Percentiles rank a stretch among this genome's conserved stretches.
phyloP scores from a whole-genome alignment of 2,329 filamentous ascomycete species.

The Pseudocercospora macadamiae region DNA sequence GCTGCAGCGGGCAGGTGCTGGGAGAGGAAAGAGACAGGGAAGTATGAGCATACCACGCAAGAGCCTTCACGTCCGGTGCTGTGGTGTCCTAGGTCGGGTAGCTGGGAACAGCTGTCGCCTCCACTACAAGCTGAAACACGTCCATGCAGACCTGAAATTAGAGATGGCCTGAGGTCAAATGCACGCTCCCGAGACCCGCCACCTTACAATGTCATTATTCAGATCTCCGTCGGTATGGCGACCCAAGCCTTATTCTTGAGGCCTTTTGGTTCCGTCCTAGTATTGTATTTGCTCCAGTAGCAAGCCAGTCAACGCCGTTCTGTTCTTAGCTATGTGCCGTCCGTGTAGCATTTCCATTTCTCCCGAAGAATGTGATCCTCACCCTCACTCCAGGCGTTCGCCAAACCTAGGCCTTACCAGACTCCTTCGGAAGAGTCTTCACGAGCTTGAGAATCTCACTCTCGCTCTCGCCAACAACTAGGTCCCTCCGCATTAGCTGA shows the following conservation, averaged over 20 bases:
- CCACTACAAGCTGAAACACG: not conserved
- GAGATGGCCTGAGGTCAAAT: not conserved
- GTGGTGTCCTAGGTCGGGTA: too few relatives aligned
- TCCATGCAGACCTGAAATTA: not conserved
- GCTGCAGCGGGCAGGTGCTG: slow-evolving; percentile 15
- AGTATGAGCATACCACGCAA: slow-evolving; percentile 2
- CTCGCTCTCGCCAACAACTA: slow-evolving; percentile 73
- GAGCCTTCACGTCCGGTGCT: not conserved
- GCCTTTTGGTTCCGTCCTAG: too few relatives aligned
- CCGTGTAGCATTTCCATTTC: too few relatives aligned
- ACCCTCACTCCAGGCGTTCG: too few relatives aligned
- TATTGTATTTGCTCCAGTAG: too few relatives aligned
- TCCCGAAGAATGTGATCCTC: too few relatives aligned
- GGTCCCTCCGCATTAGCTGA: not conserved
- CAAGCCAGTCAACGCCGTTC: too few relatives aligned
- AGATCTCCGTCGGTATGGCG: too few relatives aligned
- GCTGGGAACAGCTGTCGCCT: slow-evolving; percentile 4
- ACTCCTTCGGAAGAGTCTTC: slow-evolving; percentile 57
- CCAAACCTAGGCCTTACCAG: too few relatives aligned
- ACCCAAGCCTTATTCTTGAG: too few relatives aligned
- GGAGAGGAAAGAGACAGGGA: slow-evolving; percentile 3
- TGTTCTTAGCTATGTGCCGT: not conserved
- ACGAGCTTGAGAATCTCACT: slow-evolving; percentile 87
- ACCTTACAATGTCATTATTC: slow-evolving; percentile 20
- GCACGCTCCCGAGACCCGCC: slow-evolving; percentile 21